Evolutionary conservation across 1,139 yeast species (phyloP).

Genomic region (Keqinozyma sinolaborantium): DNA sequence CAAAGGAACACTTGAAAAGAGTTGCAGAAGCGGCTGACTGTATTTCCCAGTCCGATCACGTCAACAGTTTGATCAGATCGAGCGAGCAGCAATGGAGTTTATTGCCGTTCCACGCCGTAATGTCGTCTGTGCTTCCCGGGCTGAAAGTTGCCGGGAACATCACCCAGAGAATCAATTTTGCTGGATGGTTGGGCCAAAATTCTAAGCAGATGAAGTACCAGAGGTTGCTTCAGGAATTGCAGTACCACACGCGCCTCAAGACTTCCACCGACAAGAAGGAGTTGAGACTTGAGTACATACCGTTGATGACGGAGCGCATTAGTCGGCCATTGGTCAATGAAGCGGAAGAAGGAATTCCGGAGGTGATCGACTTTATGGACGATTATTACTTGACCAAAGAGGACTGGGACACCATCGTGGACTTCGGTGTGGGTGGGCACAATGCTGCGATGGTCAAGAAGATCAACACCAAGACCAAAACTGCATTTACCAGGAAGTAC

Average conservation of each 20-base stretch:
- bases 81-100: constrained; percentile 96
- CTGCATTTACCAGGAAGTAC: constrained; percentile 83
- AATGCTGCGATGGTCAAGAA: constrained; percentile 52
- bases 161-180: constrained; percentile 69
- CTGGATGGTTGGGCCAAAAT: constrained; percentile 88
- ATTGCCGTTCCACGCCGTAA: constrained; percentile 86
- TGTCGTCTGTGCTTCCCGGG: constrained; percentile 84
- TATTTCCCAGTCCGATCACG: constrained; percentile 76
- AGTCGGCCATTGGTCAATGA: constrained; percentile 50
- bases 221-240: constrained; percentile 80
- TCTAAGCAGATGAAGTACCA: constrained; percentile 79
- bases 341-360: constrained; percentile 58
- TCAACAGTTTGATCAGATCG: constrained; percentile 79
- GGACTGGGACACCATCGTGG: constrained; percentile 87
- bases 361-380: constrained; percentile 71
- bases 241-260: constrained; percentile 78
- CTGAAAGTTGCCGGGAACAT: constrained; percentile 72
- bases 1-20: constrained; percentile 52
- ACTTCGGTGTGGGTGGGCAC: constrained; percentile 67
- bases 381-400: constrained; percentile 80
- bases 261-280: constrained; percentile 76
- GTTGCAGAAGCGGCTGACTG: constrained; percentile 82
- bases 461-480: constrained; percentile 70
- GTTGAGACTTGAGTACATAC: constrained; percentile 74
- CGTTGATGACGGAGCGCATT: constrained; percentile 55